These are phyloP conservation scores for Saccharata proteae DNA, from an alignment of 2,329 filamentous ascomycete species.

Conservation along the genomic window DNA sequence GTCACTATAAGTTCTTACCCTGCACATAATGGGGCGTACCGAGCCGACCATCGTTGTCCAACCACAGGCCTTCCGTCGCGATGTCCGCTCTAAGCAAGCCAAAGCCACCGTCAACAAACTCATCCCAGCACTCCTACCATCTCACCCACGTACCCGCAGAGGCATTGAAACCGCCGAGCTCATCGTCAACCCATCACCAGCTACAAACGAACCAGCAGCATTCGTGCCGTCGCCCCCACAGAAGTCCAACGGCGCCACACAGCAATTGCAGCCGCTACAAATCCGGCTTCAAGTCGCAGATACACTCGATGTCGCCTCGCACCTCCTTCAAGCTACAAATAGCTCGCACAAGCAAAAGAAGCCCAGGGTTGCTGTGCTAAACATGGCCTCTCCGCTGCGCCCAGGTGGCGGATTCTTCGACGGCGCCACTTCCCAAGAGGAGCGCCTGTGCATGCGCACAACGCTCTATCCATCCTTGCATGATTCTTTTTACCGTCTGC, in stretches of 20 bases:
- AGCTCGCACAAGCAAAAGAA: slow-evolving; percentile 12
- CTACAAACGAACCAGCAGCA: neutral
- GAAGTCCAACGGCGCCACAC: slow-evolving; percentile 4
- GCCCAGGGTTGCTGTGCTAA: slow-evolving; percentile 42
- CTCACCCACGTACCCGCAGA: slow-evolving; percentile 42
- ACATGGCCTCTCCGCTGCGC: slow-evolving; percentile 51
- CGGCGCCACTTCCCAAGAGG: slow-evolving; percentile 49
- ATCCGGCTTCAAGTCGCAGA: slow-evolving; percentile 40
- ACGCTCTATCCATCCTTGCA: slow-evolving; percentile 47
- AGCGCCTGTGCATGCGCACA: slow-evolving; percentile 48
- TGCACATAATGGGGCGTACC: slow-evolving; percentile 25
- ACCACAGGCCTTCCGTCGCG: slow-evolving; percentile 22
- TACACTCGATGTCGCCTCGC: slow-evolving; percentile 41
- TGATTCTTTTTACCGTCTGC: slow-evolving; percentile 48
- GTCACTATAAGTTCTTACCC: too few species aligned
- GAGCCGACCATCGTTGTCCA: slow-evolving; percentile 26
- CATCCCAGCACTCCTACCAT: slow-evolving; percentile 44
- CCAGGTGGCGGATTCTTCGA: slow-evolving; percentile 50
- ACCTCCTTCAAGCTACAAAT: slow-evolving; percentile 15
- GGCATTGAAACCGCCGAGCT: slow-evolving; percentile 44
- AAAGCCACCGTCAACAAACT: slow-evolving; percentile 46
- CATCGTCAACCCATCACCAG: slow-evolving; percentile 25
- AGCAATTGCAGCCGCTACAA: slow-evolving; percentile 13
- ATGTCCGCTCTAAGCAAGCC: slow-evolving; percentile 39
- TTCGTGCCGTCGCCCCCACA: slow-evolving; percentile 7